Evolutionary conservation across 768 basidiomycete species (phyloP).

Genomic region (Daedalea quercina): DNA sequence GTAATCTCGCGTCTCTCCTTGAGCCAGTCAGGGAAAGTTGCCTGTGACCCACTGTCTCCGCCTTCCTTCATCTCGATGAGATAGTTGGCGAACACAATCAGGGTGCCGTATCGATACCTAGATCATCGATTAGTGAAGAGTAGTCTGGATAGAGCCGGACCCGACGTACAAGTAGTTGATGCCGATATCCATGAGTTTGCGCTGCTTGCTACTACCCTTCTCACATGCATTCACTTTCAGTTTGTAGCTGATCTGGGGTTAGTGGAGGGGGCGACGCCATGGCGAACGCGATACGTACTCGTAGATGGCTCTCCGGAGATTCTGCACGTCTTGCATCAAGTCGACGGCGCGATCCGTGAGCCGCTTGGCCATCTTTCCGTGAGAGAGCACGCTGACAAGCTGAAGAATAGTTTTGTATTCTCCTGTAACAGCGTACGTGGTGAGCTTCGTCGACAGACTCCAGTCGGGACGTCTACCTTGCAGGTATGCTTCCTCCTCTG

Average conservation of each 20-base stretch:
- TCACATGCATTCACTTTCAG: constrained; percentile 81
- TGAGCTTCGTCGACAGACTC: neutral
- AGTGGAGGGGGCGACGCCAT: neutral
- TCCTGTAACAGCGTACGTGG: constrained; percentile 39
- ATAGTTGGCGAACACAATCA: constrained; percentile 95
- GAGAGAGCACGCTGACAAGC: constrained; percentile 84
- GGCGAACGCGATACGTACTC: constrained; percentile 49
- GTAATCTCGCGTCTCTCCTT: constrained; percentile 80
- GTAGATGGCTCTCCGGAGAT: constrained; percentile 90
- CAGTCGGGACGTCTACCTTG: constrained; percentile 45
- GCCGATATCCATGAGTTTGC: constrained; percentile 65
- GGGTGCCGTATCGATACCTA: constrained; percentile 82
- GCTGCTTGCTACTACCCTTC: constrained; percentile 71
- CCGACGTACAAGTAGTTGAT: constrained; percentile 70
- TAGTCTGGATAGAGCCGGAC: neutral
- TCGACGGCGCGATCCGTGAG: constrained; percentile 87
- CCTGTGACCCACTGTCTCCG: constrained; percentile 28
- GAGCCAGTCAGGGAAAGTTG: constrained; percentile 79
- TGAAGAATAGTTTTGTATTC: constrained; percentile 97
- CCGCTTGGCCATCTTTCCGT: constrained; percentile 90
- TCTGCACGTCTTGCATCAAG: constrained; percentile 94
- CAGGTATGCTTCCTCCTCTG: constrained; percentile 84
- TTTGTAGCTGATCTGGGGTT: constrained; percentile 62
- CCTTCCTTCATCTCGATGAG: constrained; percentile 62
- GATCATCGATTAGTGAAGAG: neutral